Percentiles rank a stretch among this genome's conserved stretches.
Conservation (phyloP, 805 yeast genomes). For the Zygosaccharomyces kombuchaensis region DNA sequence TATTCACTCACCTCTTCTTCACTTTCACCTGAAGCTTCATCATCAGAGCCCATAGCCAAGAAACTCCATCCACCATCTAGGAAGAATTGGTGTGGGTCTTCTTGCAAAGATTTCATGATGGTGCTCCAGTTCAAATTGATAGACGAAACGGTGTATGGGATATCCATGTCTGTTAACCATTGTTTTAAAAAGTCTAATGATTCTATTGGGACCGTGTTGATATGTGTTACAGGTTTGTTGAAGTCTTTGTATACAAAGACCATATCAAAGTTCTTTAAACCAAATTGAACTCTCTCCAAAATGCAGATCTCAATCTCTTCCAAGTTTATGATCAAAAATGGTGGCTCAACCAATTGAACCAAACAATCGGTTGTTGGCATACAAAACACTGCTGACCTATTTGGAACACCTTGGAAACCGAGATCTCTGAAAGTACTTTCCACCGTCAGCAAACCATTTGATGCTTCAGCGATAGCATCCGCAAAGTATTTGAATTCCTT, state of each 20-base stretch:
- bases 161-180: conserved; percentile 97
- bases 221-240: conserved; percentile 78
- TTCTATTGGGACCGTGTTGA: conserved; percentile 93
- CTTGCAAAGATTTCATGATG: conserved; percentile 87
- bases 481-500: conserved; percentile 87
- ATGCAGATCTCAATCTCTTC: conserved; percentile 93
- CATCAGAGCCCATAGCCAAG: conserved; percentile 83
- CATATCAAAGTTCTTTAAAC: conserved; percentile 90
- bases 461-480: conserved; percentile 84
- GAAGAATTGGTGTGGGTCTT: conserved; percentile 93
- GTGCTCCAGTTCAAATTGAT: conserved; percentile 93
- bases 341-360: conserved; percentile 90
- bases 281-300: conserved; percentile 95
- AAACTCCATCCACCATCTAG: conserved; percentile 95
- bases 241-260: conserved; percentile 97
- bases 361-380: conserved; percentile 97
- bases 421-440: conserved; percentile 94
- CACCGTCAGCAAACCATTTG: conserved; percentile 76
- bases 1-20: conserved; percentile 58
- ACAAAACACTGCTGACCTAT: conserved; percentile 87
- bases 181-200: conserved; percentile 87
- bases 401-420: conserved; percentile 97
- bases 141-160: conserved; percentile 91
- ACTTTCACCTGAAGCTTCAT: conserved; percentile 61
- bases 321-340: conserved; percentile 85